Evolutionary conservation across 116 monocot genomes (phyloP).

Genomic region (Iris pallida): DNA sequence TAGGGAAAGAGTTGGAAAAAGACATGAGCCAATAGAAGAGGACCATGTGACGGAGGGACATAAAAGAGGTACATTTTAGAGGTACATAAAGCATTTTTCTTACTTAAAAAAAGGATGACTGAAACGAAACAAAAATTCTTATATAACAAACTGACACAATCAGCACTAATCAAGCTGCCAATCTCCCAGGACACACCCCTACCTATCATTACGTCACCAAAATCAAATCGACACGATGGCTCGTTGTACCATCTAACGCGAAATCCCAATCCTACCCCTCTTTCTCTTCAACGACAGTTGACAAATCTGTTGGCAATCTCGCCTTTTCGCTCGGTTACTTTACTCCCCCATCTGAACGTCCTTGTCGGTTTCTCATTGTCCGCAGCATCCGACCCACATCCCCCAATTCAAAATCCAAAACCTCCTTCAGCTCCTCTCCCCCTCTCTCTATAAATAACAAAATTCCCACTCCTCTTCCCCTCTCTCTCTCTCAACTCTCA

Average conservation of each 20-base stretch:
- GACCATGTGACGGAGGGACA: too few relatives aligned
- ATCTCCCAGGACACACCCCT: not conserved
- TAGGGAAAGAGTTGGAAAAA: too few relatives aligned
- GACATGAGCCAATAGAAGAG: too few relatives aligned
- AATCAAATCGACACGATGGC: too few relatives aligned
- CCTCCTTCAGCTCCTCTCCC: not conserved
- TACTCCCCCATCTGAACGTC: not conserved
- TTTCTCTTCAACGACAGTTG: not conserved
- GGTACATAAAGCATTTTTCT: too few relatives aligned
- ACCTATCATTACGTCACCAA: too few relatives aligned
- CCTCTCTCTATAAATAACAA: too few relatives aligned
- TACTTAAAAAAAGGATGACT: too few relatives aligned
- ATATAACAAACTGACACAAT: too few relatives aligned
- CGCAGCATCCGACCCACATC: conserved; percentile 3
- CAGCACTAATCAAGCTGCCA: not conserved
- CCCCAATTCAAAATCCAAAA: not conserved
- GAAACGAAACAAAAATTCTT: too few relatives aligned
- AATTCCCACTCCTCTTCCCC: not conserved
- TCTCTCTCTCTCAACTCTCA: not conserved
- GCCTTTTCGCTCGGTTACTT: not conserved
- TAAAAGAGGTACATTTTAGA: too few relatives aligned
- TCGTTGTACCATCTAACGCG: too few relatives aligned
- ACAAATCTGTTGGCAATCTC: not conserved
- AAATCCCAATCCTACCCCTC: not conserved
- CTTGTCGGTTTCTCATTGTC: conserved; percentile 17